Base-by-base conservation (phyloP, 495 filamentous ascomycete genomes). In the Mycothermus thermophilus region DNA sequence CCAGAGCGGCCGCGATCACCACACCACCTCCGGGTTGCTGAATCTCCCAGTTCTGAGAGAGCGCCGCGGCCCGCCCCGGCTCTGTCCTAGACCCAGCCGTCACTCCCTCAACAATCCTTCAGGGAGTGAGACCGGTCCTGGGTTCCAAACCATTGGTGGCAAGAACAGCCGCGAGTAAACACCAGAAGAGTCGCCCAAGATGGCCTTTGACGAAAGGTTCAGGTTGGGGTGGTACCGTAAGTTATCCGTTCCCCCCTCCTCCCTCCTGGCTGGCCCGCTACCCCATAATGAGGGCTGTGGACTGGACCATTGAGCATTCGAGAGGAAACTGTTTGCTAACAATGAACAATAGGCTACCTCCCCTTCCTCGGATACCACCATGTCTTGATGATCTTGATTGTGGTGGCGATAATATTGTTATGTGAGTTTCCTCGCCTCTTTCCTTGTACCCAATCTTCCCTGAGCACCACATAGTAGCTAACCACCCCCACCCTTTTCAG, bases 361-460 rank as follows among this genome's bases (percentile, higher is more conserved):
- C 88, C 90, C 39, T 84, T 93, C 62, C 75, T 99, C 41, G 90
- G 92, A 42, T 99, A 96, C 60, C 90, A 99, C 61, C 90, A 99
- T 73, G 81, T 95, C 30, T 69, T 99, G 45, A 96, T 99, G 90
- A 81, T 96, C 45, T 62, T 99, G 33, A 93, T 97, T 49, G 85
- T 84, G 24, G 67, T 95, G 29, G 72, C 87, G 1, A 94, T 97
- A 52, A 90, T 97, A 59, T 63, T 97, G 52, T 71, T 97, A 37
- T 96, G 88, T 96, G 67, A 60, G 88, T 27, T 29, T 36, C 48
- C 23, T 31, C 30, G 43, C 21, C 29, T 25, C 13, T 15, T 35
- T 27, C 46, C 31, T 28, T n/a, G n/a, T n/a, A n/a, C 18, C 42
- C 17, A 7, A 25, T 3, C 20, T 10, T 13, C 15, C 13, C 15